Evolutionary conservation across 192 early-diverging fungal species (phyloP), one percentile per base, ranked within the genome.

Genomic region (Pilobolus umbonatus): DNA sequence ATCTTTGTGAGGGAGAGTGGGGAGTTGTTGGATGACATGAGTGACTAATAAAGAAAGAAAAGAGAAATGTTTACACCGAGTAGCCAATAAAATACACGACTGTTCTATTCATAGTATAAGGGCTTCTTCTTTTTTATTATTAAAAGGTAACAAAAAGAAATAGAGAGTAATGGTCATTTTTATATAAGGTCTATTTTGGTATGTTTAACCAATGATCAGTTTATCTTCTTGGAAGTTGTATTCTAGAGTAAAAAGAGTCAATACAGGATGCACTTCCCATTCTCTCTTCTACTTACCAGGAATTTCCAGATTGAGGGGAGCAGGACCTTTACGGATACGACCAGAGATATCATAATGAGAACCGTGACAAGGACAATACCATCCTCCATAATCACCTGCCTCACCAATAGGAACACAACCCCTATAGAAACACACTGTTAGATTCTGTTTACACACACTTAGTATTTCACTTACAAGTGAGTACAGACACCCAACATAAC

Each of bases 341-440:
- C 95, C 95, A 55, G 93, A 94, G 63, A 98, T 93, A 74, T 98
- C 96, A 74, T 98, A 98, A 73, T 98, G 96, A 36, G 96, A 98
- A 57, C 96, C 96, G 80, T 98, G 96, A 86, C 96, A 98, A 51
- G 96, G 96, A 79, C 96, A 98, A 87, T 96, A 98, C 96, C 96
- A 98, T 65, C 96, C 96, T 69, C 91, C 91, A 75, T 83, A 98
- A 54, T 98, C 96, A 71, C 96, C 96, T 71, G 96, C 85, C 69
- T 98, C 96, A 39, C 93, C 94, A 62, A 96, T 90, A 57, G 96
- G 96, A 53, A 98, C 96, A 79, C 96, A 98, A 63, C 96, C 96
- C 76, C 93, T 77, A 81, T 87, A 88, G 55, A 86, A 60, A 54
- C 66, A 68, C 57, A 57, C 64, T 43, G 59, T 67, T 65, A 64